phyloP scores from a whole-genome alignment of 371 early-diverging fungal genomes.

The Batkoa obscura region DNA sequence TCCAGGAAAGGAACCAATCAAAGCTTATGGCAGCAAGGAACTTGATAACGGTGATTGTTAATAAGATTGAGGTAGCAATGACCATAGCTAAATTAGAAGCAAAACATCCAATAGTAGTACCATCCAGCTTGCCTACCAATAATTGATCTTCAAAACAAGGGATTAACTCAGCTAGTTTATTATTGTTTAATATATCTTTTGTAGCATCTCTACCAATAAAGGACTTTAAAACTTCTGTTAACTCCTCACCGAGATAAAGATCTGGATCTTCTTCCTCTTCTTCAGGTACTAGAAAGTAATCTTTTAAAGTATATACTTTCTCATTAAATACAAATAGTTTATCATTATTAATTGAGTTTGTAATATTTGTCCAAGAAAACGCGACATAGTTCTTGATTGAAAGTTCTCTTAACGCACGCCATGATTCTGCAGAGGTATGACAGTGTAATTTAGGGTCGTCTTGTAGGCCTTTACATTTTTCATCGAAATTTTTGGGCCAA shows the following conservation, averaged over 20 bases:
- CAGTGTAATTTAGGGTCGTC: conserved; percentile 9
- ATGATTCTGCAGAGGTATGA: conserved; percentile 7
- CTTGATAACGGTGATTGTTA: conserved; percentile 36
- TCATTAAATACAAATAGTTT: conserved; percentile 15
- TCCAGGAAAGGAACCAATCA: conserved; percentile 45
- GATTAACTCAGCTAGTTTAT: conserved; percentile 11
- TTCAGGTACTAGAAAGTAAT: conserved; percentile 11
- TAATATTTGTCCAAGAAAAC: conserved; percentile 12
- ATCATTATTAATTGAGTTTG: not conserved
- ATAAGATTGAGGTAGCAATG: conserved; percentile 25
- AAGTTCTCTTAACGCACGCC: not conserved
- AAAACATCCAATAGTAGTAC: conserved; percentile 47
- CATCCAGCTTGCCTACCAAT: conserved; percentile 44
- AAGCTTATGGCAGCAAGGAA: conserved; percentile 57
- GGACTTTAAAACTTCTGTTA: conserved; percentile 11
- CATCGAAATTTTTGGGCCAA: conserved; percentile 9
- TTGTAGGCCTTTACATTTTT: conserved; percentile 7
- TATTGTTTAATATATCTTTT: conserved; percentile 9
- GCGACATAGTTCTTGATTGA: conserved; percentile 6
- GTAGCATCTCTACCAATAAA: conserved; percentile 18
- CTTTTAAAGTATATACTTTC: conserved; percentile 14
- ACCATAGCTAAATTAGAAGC: conserved; percentile 21
- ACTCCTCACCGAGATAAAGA: conserved; percentile 8
- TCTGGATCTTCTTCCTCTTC: not conserved
- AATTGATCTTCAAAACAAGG: conserved; percentile 27